Percentiles rank a stretch among this genome's conserved stretches.
These are phyloP conservation scores for Rhazya stricta DNA, from an alignment of 257 asterid species.

Conservation along the genomic window DNA sequence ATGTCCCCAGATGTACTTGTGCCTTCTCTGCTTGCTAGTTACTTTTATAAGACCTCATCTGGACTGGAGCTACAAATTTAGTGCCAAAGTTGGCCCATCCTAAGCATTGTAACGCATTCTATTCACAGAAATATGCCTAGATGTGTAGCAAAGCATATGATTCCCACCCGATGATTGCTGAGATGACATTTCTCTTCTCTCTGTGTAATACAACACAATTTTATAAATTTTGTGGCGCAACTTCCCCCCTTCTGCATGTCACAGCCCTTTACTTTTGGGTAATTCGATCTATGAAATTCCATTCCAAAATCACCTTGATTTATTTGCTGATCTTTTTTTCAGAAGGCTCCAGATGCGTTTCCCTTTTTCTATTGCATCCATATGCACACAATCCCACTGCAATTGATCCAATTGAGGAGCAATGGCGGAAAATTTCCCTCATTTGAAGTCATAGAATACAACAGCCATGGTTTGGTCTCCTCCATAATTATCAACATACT, in stretches of 20 bases:
- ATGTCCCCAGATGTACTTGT: background rate
- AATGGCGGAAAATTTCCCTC: constrained; percentile 89
- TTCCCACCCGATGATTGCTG: background rate
- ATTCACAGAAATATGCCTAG: too few species aligned
- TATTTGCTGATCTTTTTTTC: constrained; percentile 2
- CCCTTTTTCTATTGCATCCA: constrained; percentile 93
- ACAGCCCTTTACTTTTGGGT: background rate
- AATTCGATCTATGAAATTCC: background rate
- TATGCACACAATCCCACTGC: constrained; percentile 99
- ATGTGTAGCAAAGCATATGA: background rate
- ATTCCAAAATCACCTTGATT: background rate
- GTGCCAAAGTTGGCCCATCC: too few species aligned
- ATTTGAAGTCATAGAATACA: constrained; percentile 38
- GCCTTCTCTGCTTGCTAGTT: background rate
- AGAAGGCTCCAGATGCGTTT: constrained; percentile 92
- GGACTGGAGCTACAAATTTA: background rate
- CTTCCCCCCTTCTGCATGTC: background rate
- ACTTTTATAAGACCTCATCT: background rate
- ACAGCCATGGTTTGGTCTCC: background rate
- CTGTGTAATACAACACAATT: background rate
- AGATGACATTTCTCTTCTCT: background rate
- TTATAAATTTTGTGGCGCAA: background rate
- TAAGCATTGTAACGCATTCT: too few species aligned
- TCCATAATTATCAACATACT: background rate
- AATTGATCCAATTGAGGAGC: constrained; percentile 94